phyloP scores from a whole-genome alignment of 2,329 filamentous ascomycete species.

The Colletotrichum costaricense region DNA sequence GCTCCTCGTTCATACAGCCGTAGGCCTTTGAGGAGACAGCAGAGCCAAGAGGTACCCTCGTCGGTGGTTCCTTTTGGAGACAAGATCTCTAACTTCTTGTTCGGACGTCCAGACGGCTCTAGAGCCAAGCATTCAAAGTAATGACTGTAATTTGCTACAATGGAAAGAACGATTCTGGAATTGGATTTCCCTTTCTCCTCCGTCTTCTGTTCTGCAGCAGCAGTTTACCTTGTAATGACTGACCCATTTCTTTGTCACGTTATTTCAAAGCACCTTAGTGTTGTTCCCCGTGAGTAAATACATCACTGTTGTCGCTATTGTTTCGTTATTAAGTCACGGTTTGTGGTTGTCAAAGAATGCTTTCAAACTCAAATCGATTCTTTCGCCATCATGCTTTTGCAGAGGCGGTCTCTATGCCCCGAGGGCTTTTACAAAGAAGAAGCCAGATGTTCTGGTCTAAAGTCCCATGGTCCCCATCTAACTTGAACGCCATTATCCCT shows the following conservation, averaged over 20 bases:
- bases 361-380: not conserved
- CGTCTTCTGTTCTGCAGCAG: not conserved
- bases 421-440: not conserved
- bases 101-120: not conserved
- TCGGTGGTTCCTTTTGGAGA: not conserved
- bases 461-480: not conserved
- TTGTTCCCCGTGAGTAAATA: not conserved
- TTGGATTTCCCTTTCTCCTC: too few species aligned
- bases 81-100: not conserved
- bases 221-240: too few species aligned
- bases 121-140: too few species aligned
- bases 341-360: not conserved
- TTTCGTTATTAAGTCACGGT: not conserved
- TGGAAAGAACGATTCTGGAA: not conserved
- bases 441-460: not conserved
- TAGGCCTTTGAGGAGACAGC: too few species aligned
- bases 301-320: too few species aligned
- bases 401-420: not conserved
- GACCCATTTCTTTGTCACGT: too few species aligned
- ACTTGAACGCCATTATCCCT: not conserved
- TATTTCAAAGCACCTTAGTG: not conserved
- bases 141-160: not conserved
- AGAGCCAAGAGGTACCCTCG: too few species aligned
- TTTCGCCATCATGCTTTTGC: not conserved
- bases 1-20: not conserved